phyloP scores from a whole-genome alignment of 2,329 filamentous ascomycete species.

The Fusarium sp. region DNA sequence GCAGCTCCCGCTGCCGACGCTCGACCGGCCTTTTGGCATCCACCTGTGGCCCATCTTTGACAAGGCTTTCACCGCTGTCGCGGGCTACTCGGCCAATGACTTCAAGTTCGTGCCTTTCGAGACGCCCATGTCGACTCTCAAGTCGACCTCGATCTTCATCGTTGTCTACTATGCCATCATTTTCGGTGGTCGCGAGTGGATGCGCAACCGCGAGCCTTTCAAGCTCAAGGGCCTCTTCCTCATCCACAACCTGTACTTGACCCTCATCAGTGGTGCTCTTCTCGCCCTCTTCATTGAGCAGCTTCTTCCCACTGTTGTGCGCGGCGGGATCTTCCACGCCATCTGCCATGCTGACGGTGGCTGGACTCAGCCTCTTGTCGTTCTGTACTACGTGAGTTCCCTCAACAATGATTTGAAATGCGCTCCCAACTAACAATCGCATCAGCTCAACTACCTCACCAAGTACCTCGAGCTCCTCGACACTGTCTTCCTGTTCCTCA shows the following conservation, averaged over 20 bases:
- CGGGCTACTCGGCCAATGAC: constrained; percentile 85
- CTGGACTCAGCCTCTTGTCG: constrained; percentile 92
- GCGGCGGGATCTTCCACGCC: constrained; percentile 85
- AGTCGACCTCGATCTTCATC: constrained; percentile 82
- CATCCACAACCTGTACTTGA: constrained; percentile 96
- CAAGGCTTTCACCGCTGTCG: constrained; percentile 79
- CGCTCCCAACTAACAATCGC: constrained; percentile 24
- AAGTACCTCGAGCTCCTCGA: constrained; percentile 97
- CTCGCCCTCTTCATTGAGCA: constrained; percentile 91
- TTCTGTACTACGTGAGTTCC: constrained; percentile 90
- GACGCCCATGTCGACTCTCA: constrained; percentile 91
- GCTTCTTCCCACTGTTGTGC: constrained; percentile 82
- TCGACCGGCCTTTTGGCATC: constrained; percentile 93
- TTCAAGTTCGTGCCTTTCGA: constrained; percentile 84
- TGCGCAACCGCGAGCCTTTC: constrained; percentile 87
- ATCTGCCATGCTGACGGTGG: constrained; percentile 86
- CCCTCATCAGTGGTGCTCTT: constrained; percentile 81
- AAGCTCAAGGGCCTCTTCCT: constrained; percentile 92
- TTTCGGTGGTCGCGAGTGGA: constrained; percentile 90
- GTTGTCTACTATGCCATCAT: constrained; percentile 92
- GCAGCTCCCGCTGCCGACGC: constrained; percentile 75
- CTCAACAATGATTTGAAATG: neutral
- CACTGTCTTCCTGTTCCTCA: constrained; percentile 96
- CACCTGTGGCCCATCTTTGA: constrained; percentile 95
- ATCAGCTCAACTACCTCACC: constrained; percentile 94